A percentile compares a stretch with the other conserved stretches of the same genome.
phyloP scores from a whole-genome alignment of 1,139 yeast genomes.

The Debaryomyces udenii region DNA sequence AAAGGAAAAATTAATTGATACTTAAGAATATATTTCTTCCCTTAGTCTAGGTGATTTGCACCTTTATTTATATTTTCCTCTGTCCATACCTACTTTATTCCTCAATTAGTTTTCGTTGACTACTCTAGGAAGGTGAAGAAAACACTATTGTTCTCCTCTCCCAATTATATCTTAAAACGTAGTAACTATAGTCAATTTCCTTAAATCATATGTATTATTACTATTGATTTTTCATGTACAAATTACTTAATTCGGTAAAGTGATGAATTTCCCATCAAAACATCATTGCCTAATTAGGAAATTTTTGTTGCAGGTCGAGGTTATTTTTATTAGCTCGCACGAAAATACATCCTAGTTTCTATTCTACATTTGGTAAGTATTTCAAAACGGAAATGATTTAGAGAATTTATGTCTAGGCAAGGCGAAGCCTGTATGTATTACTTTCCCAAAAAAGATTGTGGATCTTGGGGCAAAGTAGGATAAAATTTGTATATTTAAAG shows the following conservation, averaged over 20 bases:
- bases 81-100: background rate
- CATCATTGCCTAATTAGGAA: conserved; percentile 13
- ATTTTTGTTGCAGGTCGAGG: conserved; percentile 7
- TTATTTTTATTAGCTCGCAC: conserved; percentile 3
- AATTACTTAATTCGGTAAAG: conserved; percentile 17
- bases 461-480: too few species aligned
- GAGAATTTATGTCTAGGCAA: too few species aligned
- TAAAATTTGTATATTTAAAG: too few species aligned
- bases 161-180: conserved; percentile 5
- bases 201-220: conserved; percentile 2
- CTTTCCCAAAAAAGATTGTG: too few species aligned
- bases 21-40: background rate
- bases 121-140: conserved; percentile 9
- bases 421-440: too few species aligned
- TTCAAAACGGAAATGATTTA: background rate
- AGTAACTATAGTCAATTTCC: conserved; percentile 7
- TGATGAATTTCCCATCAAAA: conserved; percentile 11
- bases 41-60: conserved; percentile 2
- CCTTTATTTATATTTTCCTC: conserved; percentile 8
- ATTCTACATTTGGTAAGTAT: conserved; percentile 8
- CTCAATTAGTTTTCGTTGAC: conserved; percentile 5
- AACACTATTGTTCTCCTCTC: conserved; percentile 10
- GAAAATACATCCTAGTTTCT: background rate
- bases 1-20: conserved; percentile 3
- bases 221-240: conserved; percentile 8